These are phyloP conservation scores for Malassezia nana DNA, from an alignment of 1,284 basidiomycete species.

Conservation along the genomic window DNA sequence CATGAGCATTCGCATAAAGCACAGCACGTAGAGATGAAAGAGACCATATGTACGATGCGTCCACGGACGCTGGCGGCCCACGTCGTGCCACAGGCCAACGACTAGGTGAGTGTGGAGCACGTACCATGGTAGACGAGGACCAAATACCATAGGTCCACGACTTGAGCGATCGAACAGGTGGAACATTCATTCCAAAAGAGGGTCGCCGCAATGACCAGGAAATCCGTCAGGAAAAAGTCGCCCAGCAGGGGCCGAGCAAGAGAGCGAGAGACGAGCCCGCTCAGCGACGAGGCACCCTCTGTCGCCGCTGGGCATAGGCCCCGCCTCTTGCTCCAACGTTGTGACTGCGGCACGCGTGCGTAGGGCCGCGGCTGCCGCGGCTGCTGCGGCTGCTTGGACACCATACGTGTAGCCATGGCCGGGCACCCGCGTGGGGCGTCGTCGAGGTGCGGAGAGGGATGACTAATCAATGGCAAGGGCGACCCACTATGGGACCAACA, in stretches of 20 bases:
- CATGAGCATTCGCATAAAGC: conserved; percentile 18
- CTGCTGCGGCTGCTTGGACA: not conserved
- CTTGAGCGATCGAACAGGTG: conserved; percentile 38
- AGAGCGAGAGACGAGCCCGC: not conserved
- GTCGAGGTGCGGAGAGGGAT: no score
- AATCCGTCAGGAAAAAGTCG: conserved; percentile 40
- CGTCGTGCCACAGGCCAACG: not conserved
- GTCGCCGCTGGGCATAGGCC: conserved; percentile 1
- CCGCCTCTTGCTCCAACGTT: not conserved
- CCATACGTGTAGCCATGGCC: not conserved
- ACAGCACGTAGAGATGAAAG: conserved; percentile 3
- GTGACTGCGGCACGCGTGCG: conserved; percentile 7
- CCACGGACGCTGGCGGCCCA: not conserved
- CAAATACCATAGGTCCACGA: conserved; percentile 35
- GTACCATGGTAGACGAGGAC: conserved; percentile 22
- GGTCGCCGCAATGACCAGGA: conserved; percentile 36
- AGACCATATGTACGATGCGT: not conserved
- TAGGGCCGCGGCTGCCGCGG: not conserved
- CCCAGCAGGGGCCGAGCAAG: conserved; percentile 26
- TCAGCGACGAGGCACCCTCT: not conserved
- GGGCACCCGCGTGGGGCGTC: no score
- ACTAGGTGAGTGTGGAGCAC: not conserved
- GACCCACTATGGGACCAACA: no score
- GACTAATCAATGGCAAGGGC: not conserved
- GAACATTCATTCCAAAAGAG: conserved; percentile 35